Evolutionary conservation across 2,329 filamentous ascomycete genomes (phyloP), one percentile per base, ranked within the genome.

Genomic region (Xylariomycetidae sp.): DNA sequence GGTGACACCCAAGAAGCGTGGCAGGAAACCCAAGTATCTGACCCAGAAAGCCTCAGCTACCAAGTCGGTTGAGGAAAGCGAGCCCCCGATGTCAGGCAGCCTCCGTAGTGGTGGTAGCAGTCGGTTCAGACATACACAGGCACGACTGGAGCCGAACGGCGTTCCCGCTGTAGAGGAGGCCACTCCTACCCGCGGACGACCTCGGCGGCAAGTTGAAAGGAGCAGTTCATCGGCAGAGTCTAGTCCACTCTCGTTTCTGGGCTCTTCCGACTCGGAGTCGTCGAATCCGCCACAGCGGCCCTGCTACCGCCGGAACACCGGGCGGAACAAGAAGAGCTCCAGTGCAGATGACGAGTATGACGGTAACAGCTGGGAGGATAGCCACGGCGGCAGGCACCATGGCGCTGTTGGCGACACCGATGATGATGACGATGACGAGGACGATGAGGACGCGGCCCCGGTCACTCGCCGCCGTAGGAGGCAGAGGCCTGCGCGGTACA

Each of bases 401-500:
- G 49, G 45, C 28, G 44, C 30, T 4, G 38, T 29, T 12, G 43
- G 42, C 5, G 43, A 44, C 10, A 46, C 38, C 31, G 49, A 50
- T 5, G 50, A 50, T 12, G 48, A 50, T 13, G 40, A 36, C 6
- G 35, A 40, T 19, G 38, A 43, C 9, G 50, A 52, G 12, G 49
- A 52, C 14, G n/a, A n/a, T n/a, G n/a, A n/a, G n/a, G n/a, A n/a
- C 34, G 31, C 3, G 13, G 29, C 19, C 40, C 48, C 5, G 34
- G 45, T 7, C 42, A 49, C 23, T n/a, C 48, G 46, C 23, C 39
- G 44, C 14, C 40, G 48, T 3, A 40, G 34, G 14, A 44, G 48
- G 35, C 44, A 49, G 15, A 46, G 40, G 22, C 53, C 53, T 5
- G 51, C 51, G 28, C 42, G 53, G 34, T 57, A 54, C 31, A 45